Evolutionary conservation across 1,284 basidiomycete species (phyloP).

Genomic region (Moniliella sp.): DNA sequence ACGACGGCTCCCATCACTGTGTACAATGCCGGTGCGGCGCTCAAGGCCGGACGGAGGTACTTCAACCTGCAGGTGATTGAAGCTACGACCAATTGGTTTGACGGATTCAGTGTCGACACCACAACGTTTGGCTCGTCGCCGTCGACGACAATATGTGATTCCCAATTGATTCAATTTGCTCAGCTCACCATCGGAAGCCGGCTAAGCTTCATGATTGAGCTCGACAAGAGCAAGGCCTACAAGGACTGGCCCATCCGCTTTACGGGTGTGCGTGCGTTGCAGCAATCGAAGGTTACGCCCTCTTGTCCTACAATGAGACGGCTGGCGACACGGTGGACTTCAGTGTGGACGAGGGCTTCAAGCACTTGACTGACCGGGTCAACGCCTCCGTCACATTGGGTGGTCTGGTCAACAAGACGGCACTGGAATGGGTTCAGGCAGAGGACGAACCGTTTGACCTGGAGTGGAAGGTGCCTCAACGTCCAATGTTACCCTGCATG

Average conservation of each 20-base stretch:
- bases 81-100: slow-evolving; percentile 8
- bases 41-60: neutral
- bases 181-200: slow-evolving; percentile 13
- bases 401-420: neutral
- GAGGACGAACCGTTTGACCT: slow-evolving; percentile 6
- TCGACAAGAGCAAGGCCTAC: slow-evolving; percentile 3
- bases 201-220: slow-evolving; percentile 12
- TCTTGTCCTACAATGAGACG: slow-evolving; percentile 10
- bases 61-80: slow-evolving; percentile 3
- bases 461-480: slow-evolving; percentile 3
- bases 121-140: slow-evolving; percentile 11
- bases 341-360: neutral
- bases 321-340: neutral
- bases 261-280: slow-evolving; percentile 9
- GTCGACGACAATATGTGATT: slow-evolving; percentile 11
- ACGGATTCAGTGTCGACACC: slow-evolving; percentile 5
- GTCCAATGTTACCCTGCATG: slow-evolving; percentile 11
- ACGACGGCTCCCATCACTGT: slow-evolving; percentile 10
- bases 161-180: slow-evolving; percentile 7
- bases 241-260: slow-evolving; percentile 10
- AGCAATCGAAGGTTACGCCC: slow-evolving; percentile 11
- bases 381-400: slow-evolving; percentile 1
- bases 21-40: slow-evolving; percentile 3
- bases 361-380: slow-evolving; percentile 2
- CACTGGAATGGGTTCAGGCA: slow-evolving; percentile 7